These are phyloP conservation scores for Isoetes engelmannii DNA, from an alignment of 83 land plant species.

Conservation along the genomic window DNA sequence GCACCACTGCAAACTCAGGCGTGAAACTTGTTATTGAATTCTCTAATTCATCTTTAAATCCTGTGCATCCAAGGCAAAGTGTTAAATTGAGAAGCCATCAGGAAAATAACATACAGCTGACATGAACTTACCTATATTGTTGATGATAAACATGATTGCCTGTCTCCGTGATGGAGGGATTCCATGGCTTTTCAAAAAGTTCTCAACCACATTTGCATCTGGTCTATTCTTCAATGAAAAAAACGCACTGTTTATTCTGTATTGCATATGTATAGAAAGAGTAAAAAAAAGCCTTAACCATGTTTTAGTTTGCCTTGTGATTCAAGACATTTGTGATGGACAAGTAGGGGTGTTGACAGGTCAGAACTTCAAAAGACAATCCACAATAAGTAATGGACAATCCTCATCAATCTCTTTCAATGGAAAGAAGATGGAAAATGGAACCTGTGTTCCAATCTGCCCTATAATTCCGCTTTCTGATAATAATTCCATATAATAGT, in stretches of 20 bases:
- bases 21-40: slow-evolving; percentile 19
- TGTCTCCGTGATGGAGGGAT: slow-evolving; percentile 44
- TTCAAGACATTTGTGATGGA: no score
- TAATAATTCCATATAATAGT: no score
- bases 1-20: slow-evolving; percentile 83
- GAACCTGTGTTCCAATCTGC: no score
- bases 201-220: slow-evolving; percentile 48
- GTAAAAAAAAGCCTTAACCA: no score
- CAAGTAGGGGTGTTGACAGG: no score
- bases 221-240: slow-evolving; percentile 31
- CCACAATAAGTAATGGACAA: no score
- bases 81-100: neutral
- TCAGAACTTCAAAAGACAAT: no score
- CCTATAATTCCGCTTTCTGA: no score
- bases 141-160: slow-evolving; percentile 52
- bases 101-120: neutral
- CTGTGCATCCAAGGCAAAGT: slow-evolving; percentile 28
- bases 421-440: no score
- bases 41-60: slow-evolving; percentile 79
- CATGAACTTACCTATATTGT: slow-evolving; percentile 55
- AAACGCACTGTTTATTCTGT: neutral
- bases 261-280: no score
- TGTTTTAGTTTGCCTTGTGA: no score
- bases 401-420: no score
- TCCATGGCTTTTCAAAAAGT: slow-evolving; percentile 54